These are phyloP conservation scores for Starmerella stigmatis DNA, from an alignment of 805 yeast genomes.

Conservation along the genomic window DNA sequence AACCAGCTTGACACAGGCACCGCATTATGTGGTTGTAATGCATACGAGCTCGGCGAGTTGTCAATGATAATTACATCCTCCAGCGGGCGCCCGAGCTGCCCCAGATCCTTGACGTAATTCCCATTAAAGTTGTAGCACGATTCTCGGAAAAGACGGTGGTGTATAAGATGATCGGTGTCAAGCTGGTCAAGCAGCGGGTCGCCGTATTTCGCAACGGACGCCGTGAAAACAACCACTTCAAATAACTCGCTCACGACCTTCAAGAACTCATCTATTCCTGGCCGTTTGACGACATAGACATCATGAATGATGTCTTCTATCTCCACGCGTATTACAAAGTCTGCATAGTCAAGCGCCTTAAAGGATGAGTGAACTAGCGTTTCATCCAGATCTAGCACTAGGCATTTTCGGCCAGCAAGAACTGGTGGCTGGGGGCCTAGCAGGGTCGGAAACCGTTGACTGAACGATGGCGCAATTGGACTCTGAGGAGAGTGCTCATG, in stretches of 20 bases:
- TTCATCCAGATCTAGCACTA: slow-evolving; percentile 87
- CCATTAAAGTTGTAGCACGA: slow-evolving; percentile 91
- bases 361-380: slow-evolving; percentile 93
- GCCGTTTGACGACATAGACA: slow-evolving; percentile 92
- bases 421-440: not conserved
- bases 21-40: slow-evolving; percentile 96
- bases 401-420: slow-evolving; percentile 61
- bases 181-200: slow-evolving; percentile 86
- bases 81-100: slow-evolving; percentile 89
- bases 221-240: slow-evolving; percentile 96
- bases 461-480: not conserved
- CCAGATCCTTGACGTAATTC: slow-evolving; percentile 83
- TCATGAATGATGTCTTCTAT: slow-evolving; percentile 86
- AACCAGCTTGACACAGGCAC: slow-evolving; percentile 97
- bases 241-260: slow-evolving; percentile 69
- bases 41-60: slow-evolving; percentile 96
- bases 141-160: slow-evolving; percentile 89
- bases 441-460: not conserved
- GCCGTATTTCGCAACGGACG: slow-evolving; percentile 89
- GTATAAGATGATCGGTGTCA: slow-evolving; percentile 64
- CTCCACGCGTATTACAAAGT: slow-evolving; percentile 94
- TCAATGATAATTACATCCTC: slow-evolving; percentile 80
- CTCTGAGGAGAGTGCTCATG: not conserved
- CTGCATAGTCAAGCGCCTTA: slow-evolving; percentile 83
- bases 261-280: slow-evolving; percentile 94